Conservation (phyloP, 148 eudicot genomes). For the Arctostaphylos glauca region DNA sequence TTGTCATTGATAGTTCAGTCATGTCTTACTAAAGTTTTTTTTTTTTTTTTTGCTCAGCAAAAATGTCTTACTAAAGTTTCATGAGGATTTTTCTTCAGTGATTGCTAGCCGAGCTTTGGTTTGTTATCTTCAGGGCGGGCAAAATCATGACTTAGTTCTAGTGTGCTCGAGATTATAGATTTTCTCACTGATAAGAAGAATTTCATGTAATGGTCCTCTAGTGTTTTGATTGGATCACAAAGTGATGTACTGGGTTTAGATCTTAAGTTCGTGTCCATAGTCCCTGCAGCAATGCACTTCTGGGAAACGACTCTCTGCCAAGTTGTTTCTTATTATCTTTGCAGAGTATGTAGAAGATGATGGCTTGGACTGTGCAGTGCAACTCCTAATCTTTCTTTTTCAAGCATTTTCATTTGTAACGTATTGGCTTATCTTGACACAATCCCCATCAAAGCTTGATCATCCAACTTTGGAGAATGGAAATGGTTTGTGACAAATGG, state of each 20-base stretch:
- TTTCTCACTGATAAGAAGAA: neutral
- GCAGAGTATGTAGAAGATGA: neutral
- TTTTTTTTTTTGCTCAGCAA: no score
- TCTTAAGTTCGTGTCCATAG: neutral
- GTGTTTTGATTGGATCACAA: neutral
- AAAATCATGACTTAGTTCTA: neutral
- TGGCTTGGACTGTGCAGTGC: no score
- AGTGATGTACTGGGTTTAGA: neutral
- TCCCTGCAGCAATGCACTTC: neutral
- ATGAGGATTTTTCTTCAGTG: neutral
- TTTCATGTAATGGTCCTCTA: neutral
- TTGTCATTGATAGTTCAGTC: neutral
- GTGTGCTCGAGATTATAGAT: neutral
- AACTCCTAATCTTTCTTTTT: no score
- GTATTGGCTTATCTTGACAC: no score
- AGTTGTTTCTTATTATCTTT: neutral
- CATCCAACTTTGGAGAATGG: no score
- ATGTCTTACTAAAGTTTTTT: neutral
- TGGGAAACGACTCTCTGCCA: neutral
- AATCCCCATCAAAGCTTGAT: no score
- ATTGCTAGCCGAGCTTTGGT: neutral
- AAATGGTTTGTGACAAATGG: no score
- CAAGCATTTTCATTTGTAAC: no score
- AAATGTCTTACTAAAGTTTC: neutral
- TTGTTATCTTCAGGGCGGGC: neutral